Conservation (phyloP, 1,284 basidiomycete genomes). For the Ustilago tritici region DNA sequence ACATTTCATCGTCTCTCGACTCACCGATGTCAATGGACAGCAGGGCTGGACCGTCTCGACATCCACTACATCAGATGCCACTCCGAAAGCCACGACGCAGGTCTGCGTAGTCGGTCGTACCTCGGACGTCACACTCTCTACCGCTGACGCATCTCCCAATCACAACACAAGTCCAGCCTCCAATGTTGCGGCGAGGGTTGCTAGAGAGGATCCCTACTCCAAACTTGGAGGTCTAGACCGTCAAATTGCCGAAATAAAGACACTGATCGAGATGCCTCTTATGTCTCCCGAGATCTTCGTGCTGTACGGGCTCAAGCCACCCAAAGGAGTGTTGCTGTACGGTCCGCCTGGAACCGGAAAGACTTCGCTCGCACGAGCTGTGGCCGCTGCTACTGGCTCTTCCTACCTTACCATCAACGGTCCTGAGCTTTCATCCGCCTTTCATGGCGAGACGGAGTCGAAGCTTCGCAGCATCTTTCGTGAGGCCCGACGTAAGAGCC, state of each 20-base stretch:
- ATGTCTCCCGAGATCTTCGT: slow-evolving; percentile 88
- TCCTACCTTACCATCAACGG: slow-evolving; percentile 79
- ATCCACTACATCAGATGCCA: slow-evolving; percentile 1
- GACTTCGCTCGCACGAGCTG: slow-evolving; percentile 66
- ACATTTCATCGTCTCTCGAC: neutral
- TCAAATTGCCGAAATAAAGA: slow-evolving; percentile 88
- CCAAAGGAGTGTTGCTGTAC: slow-evolving; percentile 67
- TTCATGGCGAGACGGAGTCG: slow-evolving; percentile 95
- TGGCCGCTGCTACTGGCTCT: slow-evolving; percentile 59
- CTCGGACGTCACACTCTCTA: slow-evolving; percentile 69
- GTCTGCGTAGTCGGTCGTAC: slow-evolving; percentile 65
- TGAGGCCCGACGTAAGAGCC: slow-evolving; percentile 82
- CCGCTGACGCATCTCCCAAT: slow-evolving; percentile 41
- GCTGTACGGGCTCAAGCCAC: slow-evolving; percentile 77
- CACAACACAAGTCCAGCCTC: slow-evolving; percentile 10
- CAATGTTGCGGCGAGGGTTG: neutral
- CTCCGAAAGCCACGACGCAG: slow-evolving; percentile 13
- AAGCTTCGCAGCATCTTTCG: slow-evolving; percentile 88
- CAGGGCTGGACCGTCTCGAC: slow-evolving; percentile 73
- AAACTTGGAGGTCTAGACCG: slow-evolving; percentile 87
- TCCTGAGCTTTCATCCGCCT: slow-evolving; percentile 91
- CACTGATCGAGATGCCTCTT: slow-evolving; percentile 94
- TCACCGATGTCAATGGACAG: slow-evolving; percentile 81
- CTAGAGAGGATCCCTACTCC: slow-evolving; percentile 71
- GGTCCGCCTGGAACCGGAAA: slow-evolving; percentile 70